phyloP scores from a whole-genome alignment of 2,329 filamentous ascomycete species.

The Xylaria digitata region DNA sequence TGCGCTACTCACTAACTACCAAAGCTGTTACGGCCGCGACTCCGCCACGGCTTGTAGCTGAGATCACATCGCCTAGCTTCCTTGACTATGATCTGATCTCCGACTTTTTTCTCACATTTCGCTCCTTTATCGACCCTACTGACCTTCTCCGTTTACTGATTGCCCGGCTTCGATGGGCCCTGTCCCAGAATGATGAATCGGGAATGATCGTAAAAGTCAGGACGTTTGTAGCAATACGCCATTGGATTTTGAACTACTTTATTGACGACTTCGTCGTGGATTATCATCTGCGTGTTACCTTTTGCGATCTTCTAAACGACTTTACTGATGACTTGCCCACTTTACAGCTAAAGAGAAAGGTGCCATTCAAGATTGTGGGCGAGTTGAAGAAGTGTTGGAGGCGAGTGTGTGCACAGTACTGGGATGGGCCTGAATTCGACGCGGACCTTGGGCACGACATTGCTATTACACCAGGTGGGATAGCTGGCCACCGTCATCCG shows the following conservation, averaged over 20 bases:
- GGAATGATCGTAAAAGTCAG: conserved; percentile 95
- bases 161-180: conserved; percentile 86
- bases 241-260: conserved; percentile 99
- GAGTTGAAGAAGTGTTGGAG: conserved; percentile 99
- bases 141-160: conserved; percentile 87
- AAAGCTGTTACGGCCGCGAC: conserved; percentile 89
- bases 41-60: conserved; percentile 88
- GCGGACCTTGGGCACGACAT: conserved; percentile 70
- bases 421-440: conserved; percentile 79
- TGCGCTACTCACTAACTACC: conserved; percentile 79
- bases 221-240: conserved; percentile 92
- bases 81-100: conserved; percentile 97
- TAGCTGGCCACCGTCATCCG: conserved; percentile 69
- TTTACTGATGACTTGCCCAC: conserved; percentile 67
- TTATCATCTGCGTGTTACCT: conserved; percentile 77
- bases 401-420: conserved; percentile 87
- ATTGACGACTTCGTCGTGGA: conserved; percentile 90
- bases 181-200: conserved; percentile 81
- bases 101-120: conserved; percentile 97
- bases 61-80: conserved; percentile 95
- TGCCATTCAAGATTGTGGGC: conserved; percentile 83
- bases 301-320: conserved; percentile 83
- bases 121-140: conserved; percentile 81
- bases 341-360: conserved; percentile 59
- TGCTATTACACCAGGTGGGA: conserved; percentile 81